A percentile compares a stretch with the other conserved stretches of the same genome.
Conservation (phyloP, 179 eudicot genomes). For the Beta macrorhiza region DNA sequence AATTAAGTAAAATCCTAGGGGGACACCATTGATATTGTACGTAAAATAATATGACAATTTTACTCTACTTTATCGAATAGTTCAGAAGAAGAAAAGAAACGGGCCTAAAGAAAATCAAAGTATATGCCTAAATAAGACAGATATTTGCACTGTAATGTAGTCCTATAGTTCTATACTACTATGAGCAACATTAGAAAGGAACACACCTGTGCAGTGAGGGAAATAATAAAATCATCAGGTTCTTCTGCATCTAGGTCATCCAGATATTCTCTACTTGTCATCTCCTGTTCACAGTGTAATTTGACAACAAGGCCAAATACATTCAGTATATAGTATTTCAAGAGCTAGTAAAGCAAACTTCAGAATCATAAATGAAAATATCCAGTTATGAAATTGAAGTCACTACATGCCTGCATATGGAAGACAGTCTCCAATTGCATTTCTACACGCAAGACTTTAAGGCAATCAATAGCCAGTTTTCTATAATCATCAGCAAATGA, state of each 20-base stretch:
- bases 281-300: constrained; percentile 55
- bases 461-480: constrained; percentile 92
- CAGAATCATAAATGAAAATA: background rate
- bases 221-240: constrained; percentile 94
- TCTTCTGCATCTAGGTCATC: constrained; percentile 99
- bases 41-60: background rate
- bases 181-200: constrained; percentile 12
- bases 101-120: background rate
- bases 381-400: constrained; percentile 6
- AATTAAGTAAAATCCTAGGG: too few species aligned
- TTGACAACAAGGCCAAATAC: constrained; percentile 23
- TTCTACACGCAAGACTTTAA: constrained; percentile 95
- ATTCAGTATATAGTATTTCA: constrained; percentile 2
- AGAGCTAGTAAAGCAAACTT: constrained; percentile 13
- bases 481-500: constrained; percentile 93
- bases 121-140: background rate
- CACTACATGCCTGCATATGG: constrained; percentile 81
- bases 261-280: constrained; percentile 79
- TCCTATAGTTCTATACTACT: background rate
- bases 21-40: too few species aligned
- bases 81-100: background rate
- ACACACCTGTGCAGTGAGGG: constrained; percentile 83
- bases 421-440: constrained; percentile 94
- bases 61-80: background rate
- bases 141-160: too few species aligned